These are phyloP conservation scores for Fusarium sp. DNA, from an alignment of 2,329 filamentous ascomycete genomes.

Conservation along the genomic window DNA sequence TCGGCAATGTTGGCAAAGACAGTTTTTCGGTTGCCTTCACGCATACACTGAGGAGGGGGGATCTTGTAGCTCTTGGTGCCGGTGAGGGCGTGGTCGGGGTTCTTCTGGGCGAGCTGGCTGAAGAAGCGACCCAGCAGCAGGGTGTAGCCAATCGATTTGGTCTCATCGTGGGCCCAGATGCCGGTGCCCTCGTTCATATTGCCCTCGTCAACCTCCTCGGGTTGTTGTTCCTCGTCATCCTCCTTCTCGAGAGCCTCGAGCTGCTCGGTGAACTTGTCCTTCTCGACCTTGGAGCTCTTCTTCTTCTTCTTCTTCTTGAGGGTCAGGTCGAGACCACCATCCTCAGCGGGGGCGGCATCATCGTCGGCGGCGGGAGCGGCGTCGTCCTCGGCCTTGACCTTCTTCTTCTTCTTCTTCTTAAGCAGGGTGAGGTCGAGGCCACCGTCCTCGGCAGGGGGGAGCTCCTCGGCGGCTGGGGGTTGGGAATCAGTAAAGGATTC, in stretches of 20 bases:
- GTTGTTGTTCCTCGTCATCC: slow-evolving; percentile 62
- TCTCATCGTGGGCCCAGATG: slow-evolving; percentile 85
- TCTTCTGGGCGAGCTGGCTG: slow-evolving; percentile 90
- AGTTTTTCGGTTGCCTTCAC: slow-evolving; percentile 99
- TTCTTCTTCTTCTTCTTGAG: slow-evolving; percentile 86
- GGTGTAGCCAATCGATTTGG: slow-evolving; percentile 80
- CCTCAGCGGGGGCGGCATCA: slow-evolving; percentile 51
- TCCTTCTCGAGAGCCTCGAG: slow-evolving; percentile 71
- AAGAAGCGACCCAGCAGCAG: slow-evolving; percentile 92
- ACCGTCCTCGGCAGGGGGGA: slow-evolving; percentile 58
- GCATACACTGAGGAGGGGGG: slow-evolving; percentile 95
- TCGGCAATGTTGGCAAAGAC: slow-evolving; percentile 99
- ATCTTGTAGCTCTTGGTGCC: slow-evolving; percentile 98
- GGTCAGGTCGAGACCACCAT: slow-evolving; percentile 63
- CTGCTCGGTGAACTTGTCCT: slow-evolving; percentile 67
- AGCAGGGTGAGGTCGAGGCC: slow-evolving; percentile 69
- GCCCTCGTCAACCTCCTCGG: slow-evolving; percentile 65
- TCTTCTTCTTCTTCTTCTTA: slow-evolving; percentile 79
- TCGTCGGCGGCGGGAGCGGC: slow-evolving; percentile 54
- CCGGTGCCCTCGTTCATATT: slow-evolving; percentile 89
- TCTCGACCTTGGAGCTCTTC: slow-evolving; percentile 60
- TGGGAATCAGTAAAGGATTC: slow-evolving; percentile 61
- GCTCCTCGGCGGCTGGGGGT: slow-evolving; percentile 56
- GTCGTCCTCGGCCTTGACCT: slow-evolving; percentile 53
- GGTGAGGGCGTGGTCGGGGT: slow-evolving; percentile 91